These are phyloP conservation scores for Monarda citriodora DNA, from an alignment of 305 asterid species.

Conservation along the genomic window DNA sequence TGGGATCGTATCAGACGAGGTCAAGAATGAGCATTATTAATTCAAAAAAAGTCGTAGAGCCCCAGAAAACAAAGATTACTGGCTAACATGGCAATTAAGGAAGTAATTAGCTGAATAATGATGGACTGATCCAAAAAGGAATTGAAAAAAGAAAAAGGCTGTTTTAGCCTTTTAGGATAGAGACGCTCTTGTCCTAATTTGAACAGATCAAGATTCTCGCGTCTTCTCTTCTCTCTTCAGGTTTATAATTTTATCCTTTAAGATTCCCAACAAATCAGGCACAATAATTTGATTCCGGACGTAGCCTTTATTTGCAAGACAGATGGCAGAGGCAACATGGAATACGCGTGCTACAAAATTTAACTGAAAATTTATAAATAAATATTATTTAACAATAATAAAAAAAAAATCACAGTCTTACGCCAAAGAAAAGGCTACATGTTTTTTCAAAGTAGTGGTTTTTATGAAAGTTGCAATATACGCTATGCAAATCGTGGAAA, in stretches of 20 bases:
- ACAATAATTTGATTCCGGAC: slow-evolving; percentile 20
- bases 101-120: slow-evolving; percentile 12
- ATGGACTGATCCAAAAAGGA: slow-evolving; percentile 18
- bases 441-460: background rate
- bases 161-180: slow-evolving; percentile 13
- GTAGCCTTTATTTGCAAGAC: slow-evolving; percentile 10
- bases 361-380: background rate
- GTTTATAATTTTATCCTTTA: background rate
- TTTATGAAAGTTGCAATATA: background rate
- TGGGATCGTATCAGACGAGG: no score
- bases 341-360: background rate
- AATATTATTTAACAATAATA: no score
- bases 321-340: slow-evolving; percentile 2
- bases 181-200: slow-evolving; percentile 1
- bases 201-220: slow-evolving; percentile 36
- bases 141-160: slow-evolving; percentile 4
- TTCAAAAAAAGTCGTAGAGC: no score
- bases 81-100: slow-evolving; percentile 4
- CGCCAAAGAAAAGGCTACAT: background rate
- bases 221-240: slow-evolving; percentile 11
- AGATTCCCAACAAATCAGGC: slow-evolving; percentile 19
- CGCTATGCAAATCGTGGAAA: background rate
- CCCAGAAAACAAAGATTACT: slow-evolving; percentile 1
- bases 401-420: no score
- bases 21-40: background rate